Base-by-base conservation (phyloP, 352 stramenopile species). In the Globisporangium sylvaticum region DNA sequence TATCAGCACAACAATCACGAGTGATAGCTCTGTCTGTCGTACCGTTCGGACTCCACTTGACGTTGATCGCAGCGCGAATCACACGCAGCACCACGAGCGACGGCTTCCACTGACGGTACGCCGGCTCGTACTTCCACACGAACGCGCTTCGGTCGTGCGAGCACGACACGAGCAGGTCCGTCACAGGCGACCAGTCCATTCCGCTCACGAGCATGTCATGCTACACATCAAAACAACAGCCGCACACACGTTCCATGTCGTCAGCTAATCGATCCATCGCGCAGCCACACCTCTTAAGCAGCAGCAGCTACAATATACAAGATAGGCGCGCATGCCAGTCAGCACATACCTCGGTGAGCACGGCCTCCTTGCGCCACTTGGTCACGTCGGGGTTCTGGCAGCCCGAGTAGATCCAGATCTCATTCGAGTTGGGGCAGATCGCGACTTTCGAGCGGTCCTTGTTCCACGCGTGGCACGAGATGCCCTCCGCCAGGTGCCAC, bases 131-230 rank as follows among this genome's bases (percentile, higher is more conserved):
- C 50, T 89, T 96, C 95, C 95, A 98, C 42, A 98, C 95, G 62
- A 98, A 98, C 34, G 95, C 94, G 62, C 95, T 97, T 56, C 93
- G 88, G 73, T 98, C 95, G 71, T 98, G 95, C 53, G 89, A 97
- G 79, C 93, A 98, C 27, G 93, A 98, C 37, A 98, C 95, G 32
- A 98, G 88, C 77, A 96, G 90, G 77, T 98, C 95, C 57, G 91
- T 92, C 62, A 95, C 89, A 1, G 89, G 87, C 22, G 85, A 97
- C 95, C 95, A 98, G 76, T 98, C 94, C 62, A 98, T 73, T 1
- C 89, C 91, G 62, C 79, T 88, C 63, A 98, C 94, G 37, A 98
- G 54, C 82, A 98, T 96, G 79, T 98, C 94, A 73, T 98, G 95
- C 87, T 96, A 20, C 29, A 67, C 60, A 54, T 24, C 52, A 25